These are phyloP conservation scores for Exophiala spinifera DNA, from an alignment of 2,329 filamentous ascomycete species.

Conservation along the genomic window DNA sequence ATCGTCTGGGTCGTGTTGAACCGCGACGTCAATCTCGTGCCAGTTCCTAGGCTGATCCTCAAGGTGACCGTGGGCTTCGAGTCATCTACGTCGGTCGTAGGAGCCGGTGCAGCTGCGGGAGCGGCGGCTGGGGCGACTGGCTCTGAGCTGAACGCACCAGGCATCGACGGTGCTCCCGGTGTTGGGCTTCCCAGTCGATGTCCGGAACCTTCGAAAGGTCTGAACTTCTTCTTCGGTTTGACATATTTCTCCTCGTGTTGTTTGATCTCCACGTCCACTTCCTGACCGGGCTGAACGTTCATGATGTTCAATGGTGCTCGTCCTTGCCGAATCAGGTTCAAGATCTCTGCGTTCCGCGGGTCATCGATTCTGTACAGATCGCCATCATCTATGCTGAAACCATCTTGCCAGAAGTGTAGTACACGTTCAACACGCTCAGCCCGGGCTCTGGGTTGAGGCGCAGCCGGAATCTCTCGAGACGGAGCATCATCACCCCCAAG, in stretches of 20 bases:
- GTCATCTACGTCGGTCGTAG: conserved; percentile 53
- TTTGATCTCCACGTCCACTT: conserved; percentile 63
- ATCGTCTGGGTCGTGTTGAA: conserved; percentile 66
- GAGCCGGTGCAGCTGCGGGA: conserved; percentile 29
- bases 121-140: conserved; percentile 36
- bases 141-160: conserved; percentile 27
- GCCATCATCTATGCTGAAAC: conserved; percentile 65
- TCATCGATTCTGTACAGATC: conserved; percentile 62
- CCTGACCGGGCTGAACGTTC: conserved; percentile 60
- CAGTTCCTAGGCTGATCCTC: conserved; percentile 62
- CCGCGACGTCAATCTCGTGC: conserved; percentile 57
- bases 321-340: conserved; percentile 62
- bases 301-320: conserved; percentile 61
- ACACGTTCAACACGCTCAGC: conserved; percentile 55
- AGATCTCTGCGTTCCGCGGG: conserved; percentile 58
- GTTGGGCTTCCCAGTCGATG: conserved; percentile 63
- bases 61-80: conserved; percentile 57
- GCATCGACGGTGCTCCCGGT: conserved; percentile 44
- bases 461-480: conserved; percentile 55
- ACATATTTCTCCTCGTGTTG: conserved; percentile 61
- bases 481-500: conserved; percentile 63
- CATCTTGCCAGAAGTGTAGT: conserved; percentile 64
- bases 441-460: conserved; percentile 40
- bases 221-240: conserved; percentile 61
- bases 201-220: conserved; percentile 59